Evolutionary conservation across 208 protist species (phyloP).

Genomic region (Blechomonas ayalai): DNA sequence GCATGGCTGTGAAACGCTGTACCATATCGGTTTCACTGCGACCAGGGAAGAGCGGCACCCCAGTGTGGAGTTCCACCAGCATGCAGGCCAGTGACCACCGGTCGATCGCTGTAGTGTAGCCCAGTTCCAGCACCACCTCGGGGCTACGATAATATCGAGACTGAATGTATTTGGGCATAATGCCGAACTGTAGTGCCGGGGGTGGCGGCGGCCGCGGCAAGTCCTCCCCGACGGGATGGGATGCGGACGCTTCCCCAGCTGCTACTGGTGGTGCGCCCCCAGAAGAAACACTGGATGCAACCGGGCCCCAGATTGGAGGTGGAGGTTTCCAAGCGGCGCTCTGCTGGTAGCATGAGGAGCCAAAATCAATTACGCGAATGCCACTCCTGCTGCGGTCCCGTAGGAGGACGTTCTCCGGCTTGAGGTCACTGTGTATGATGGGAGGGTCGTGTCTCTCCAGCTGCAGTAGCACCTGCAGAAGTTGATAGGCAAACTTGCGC

Average conservation of each 20-base stretch:
- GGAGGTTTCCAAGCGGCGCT: conserved; percentile 3
- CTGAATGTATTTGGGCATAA: conserved; percentile 92
- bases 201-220: conserved; percentile 2
- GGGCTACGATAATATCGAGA: conserved; percentile 96
- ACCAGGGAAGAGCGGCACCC: conserved; percentile 94
- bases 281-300: not conserved
- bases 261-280: not conserved
- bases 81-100: conserved; percentile 99
- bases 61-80: conserved; percentile 97
- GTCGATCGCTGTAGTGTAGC: conserved; percentile 95
- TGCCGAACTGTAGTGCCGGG: conserved; percentile 12
- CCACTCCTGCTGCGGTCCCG: conserved; percentile 76
- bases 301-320: not conserved
- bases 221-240: conserved; percentile 77
- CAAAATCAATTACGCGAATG: conserved; percentile 98
- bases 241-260: conserved; percentile 30
- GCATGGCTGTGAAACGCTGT: conserved; percentile 79
- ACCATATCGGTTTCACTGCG: conserved; percentile 94
- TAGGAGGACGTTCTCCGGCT: conserved; percentile 94
- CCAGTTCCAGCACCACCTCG: conserved; percentile 95
- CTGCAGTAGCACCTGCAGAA: conserved; percentile 89
- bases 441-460: conserved; percentile 82
- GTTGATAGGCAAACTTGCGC: conserved; percentile 94
- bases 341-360: conserved; percentile 89
- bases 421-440: conserved; percentile 98